phyloP scores from a whole-genome alignment of 1,284 basidiomycete genomes.

The Testicularia cyperi region DNA sequence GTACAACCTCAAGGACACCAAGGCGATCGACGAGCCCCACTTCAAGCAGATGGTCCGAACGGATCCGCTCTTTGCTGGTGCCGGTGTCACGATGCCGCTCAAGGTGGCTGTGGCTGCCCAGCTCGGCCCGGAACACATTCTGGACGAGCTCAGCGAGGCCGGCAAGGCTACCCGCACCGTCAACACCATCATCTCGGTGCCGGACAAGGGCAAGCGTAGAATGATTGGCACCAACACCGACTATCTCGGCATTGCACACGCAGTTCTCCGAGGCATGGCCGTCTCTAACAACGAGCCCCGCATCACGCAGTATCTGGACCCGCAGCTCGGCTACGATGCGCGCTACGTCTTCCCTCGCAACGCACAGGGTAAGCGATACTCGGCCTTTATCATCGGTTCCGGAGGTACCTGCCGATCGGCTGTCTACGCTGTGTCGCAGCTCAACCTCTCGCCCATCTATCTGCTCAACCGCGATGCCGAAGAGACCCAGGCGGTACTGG shows the following conservation, averaged over 20 bases:
- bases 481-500: slow-evolving; percentile 34
- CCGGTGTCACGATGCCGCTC: slow-evolving; percentile 43
- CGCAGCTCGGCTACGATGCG: slow-evolving; percentile 7
- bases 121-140: slow-evolving; percentile 17
- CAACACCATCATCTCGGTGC: slow-evolving; percentile 42
- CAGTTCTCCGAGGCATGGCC: slow-evolving; percentile 29
- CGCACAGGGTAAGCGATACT: slow-evolving; percentile 17
- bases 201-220: slow-evolving; percentile 8
- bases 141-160: slow-evolving; percentile 40
- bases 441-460: slow-evolving; percentile 37
- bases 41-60: slow-evolving; percentile 20
- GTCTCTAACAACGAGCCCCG: slow-evolving; percentile 13
- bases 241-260: slow-evolving; percentile 39
- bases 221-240: slow-evolving; percentile 50
- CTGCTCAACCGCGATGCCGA: slow-evolving; percentile 36
- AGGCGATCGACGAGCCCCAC: slow-evolving; percentile 33
- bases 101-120: slow-evolving; percentile 34
- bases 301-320: slow-evolving; percentile 22
- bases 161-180: slow-evolving; percentile 37
- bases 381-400: slow-evolving; percentile 46
- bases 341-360: slow-evolving; percentile 19
- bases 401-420: slow-evolving; percentile 43
- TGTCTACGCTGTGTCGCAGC: slow-evolving; percentile 35
- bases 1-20: slow-evolving; percentile 42
- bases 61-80: slow-evolving; percentile 35